Base-by-base conservation (phyloP, 2,329 filamentous ascomycete species). In the Pseudogymnoascus sp. region DNA sequence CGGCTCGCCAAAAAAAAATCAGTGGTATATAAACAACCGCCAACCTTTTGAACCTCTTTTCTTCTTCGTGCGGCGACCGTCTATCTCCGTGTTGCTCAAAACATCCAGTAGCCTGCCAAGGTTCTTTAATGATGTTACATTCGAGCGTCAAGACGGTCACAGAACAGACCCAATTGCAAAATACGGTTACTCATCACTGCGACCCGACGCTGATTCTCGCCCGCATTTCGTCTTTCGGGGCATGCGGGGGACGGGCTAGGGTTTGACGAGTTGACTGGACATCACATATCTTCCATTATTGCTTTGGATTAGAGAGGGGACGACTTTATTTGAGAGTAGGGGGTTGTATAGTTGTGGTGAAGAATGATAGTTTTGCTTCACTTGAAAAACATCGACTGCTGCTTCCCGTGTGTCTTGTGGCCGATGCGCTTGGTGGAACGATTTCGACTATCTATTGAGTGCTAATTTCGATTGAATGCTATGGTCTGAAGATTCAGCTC, bases 101-200 rank as follows among this genome's bases (percentile, higher is more conserved):
- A 68, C 69, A 70, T 69, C 71, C 68, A 37, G 65, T 35, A 62
- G 50, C 61, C 47, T 62, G 35, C 29, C 62, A 38, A 38, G 37
- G 61, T 60, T 56, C 61, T 64, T 63, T 68, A 59, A 71, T 72
- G 71, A 66, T 72, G 70, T 66, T 65, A 64, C 65, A 26, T 61
- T 65, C 65, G 71, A 73, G 73, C 68, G 73, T 74, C 73, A 72
- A 67, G 68, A 65, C 65, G 68, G 64, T 65, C 70, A 72, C 72
- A 74, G 73, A 80, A 68, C 64, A 68, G 77, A 77, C 78, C 82
- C 81, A 89, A 93, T 93, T 92, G 88, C 88, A 90, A 79, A 76
- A 80, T 77, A 80, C 64, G 78, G 81, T 76, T 78, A 74, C 77
- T 77, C 76, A 78, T 78, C 80, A 79, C 74, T 78, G 73, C 42